Percentiles rank a stretch among this genome's conserved stretches.
Evolutionary conservation across 345 rosid genomes (phyloP).

Genomic region (Sonneratia alba): DNA sequence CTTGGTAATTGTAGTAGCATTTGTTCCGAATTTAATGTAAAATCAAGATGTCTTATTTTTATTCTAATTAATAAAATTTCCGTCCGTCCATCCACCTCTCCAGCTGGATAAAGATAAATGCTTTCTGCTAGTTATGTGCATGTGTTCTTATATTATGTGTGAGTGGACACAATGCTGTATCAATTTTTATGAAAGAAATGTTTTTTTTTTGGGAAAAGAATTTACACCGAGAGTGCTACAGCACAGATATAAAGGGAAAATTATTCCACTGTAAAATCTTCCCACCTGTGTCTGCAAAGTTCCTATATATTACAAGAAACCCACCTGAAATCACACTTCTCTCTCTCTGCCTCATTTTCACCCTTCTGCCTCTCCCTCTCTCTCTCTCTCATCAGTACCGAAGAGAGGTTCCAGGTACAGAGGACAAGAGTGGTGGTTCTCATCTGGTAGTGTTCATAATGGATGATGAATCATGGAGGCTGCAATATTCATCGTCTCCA

Average conservation of each 20-base stretch:
- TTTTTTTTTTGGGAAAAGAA: background rate
- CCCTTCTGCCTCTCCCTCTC: background rate
- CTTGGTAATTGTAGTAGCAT: no score
- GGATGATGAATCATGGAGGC: conserved; percentile 82
- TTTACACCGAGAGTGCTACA: background rate
- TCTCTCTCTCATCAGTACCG: background rate
- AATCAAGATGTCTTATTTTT: no score
- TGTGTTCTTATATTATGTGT: background rate
- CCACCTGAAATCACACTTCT: background rate
- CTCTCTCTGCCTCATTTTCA: background rate
- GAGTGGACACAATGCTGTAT: background rate
- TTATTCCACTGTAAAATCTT: background rate
- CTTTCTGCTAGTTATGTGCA: background rate
- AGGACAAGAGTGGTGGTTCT: background rate
- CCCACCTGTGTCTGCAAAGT: background rate
- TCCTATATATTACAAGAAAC: conserved; percentile 3
- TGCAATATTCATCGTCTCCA: conserved; percentile 5
- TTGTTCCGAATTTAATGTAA: no score
- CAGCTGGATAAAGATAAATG: no score
- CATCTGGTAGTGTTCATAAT: conserved; percentile 17
- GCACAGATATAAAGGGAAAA: background rate
- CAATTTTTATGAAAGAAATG: no score
- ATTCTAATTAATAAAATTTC: no score
- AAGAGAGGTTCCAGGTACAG: background rate
- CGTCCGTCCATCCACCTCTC: no score